Evolutionary conservation across 2,329 filamentous ascomycete genomes (phyloP).

Genomic region (Arthrinium phaeospermum): DNA sequence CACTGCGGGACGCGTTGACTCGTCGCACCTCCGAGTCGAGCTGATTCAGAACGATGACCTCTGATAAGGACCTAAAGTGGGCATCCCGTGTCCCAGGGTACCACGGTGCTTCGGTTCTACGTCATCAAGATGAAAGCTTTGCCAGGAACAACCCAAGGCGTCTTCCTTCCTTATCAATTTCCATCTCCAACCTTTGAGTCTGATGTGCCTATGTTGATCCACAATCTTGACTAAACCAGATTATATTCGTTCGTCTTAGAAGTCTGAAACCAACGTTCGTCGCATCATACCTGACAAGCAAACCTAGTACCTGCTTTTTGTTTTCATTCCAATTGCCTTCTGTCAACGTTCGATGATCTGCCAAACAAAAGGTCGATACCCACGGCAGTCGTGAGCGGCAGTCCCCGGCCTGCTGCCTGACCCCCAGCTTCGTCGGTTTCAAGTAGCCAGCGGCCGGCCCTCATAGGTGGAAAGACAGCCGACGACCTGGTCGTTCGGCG

Average conservation of each 20-base stretch:
- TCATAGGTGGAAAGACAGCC: constrained; percentile 3
- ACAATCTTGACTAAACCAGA: no score
- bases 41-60: no score
- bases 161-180: not conserved
- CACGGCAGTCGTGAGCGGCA: not conserved
- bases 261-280: not conserved
- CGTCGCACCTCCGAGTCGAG: no score
- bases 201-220: not conserved
- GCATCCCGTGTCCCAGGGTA: no score
- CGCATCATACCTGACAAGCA: not conserved
- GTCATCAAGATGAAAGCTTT: no score
- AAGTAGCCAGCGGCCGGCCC: not conserved
- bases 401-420: not conserved
- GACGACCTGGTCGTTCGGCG: not conserved
- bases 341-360: not conserved
- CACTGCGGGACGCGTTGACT: no score
- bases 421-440: not conserved
- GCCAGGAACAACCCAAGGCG: no score
- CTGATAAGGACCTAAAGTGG: no score
- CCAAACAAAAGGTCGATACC: no score
- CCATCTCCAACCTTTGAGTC: not conserved
- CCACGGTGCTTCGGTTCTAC: no score
- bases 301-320: not conserved
- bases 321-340: not conserved
- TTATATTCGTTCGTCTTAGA: not conserved